Percentiles rank a stretch among this genome's conserved stretches.
phyloP scores from a whole-genome alignment of 495 filamentous ascomycete species.

The Penicillium robsamsonii region DNA sequence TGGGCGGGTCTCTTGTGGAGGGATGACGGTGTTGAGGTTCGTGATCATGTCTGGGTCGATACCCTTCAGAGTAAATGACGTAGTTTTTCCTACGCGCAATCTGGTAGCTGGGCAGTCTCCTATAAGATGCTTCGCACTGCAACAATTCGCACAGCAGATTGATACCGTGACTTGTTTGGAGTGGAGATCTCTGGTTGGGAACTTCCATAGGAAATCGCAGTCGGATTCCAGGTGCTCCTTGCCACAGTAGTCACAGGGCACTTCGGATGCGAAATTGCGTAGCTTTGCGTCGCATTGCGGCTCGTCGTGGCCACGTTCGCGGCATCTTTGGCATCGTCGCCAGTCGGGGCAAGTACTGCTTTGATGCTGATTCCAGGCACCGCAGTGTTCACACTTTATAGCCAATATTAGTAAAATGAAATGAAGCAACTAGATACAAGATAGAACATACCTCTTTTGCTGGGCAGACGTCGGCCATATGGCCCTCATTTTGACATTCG shows the following conservation, averaged over 20 bases:
- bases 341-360: slow-evolving; percentile 40
- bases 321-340: slow-evolving; percentile 46
- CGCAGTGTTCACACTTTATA: slow-evolving; percentile 42
- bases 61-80: slow-evolving; percentile 37
- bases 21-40: slow-evolving; percentile 34
- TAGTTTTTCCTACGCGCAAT: slow-evolving; percentile 19
- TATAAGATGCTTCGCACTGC: slow-evolving; percentile 43
- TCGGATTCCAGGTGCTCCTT: slow-evolving; percentile 42
- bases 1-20: background rate
- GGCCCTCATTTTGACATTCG: slow-evolving; percentile 47
- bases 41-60: slow-evolving; percentile 36
- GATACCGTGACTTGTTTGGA: slow-evolving; percentile 35
- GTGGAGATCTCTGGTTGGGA: slow-evolving; percentile 23
- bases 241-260: slow-evolving; percentile 48
- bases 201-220: slow-evolving; percentile 45
- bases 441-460: slow-evolving; percentile 38
- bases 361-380: slow-evolving; percentile 39
- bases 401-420: slow-evolving; percentile 7
- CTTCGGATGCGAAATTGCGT: slow-evolving; percentile 36
- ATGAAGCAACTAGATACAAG: background rate
- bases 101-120: slow-evolving; percentile 43
- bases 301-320: slow-evolving; percentile 45
- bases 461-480: slow-evolving; percentile 46
- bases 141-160: slow-evolving; percentile 50
- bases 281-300: slow-evolving; percentile 38